Evolutionary conservation across 345 rosid genomes (phyloP).

Genomic region (Eucalyptus curtisii): DNA sequence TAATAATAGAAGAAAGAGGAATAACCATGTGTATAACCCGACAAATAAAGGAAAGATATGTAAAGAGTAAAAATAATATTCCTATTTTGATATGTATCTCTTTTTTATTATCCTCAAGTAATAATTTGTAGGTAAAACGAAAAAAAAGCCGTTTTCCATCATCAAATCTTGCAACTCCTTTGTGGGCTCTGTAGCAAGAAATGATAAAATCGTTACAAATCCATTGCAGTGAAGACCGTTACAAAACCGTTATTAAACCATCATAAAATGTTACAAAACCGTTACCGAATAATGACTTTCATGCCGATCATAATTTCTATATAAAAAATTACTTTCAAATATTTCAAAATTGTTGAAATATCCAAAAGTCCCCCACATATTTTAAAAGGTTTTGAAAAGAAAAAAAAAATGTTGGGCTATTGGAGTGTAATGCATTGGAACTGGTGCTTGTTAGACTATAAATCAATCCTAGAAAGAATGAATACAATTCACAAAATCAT

Average conservation of each 20-base stretch:
- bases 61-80: background rate
- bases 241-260: background rate
- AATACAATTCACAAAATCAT: background rate
- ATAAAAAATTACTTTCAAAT: too few relatives aligned
- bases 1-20: background rate
- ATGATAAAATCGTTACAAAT: background rate
- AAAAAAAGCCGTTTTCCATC: too few relatives aligned
- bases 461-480: rapidly evolving
- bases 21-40: too few relatives aligned
- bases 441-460: background rate
- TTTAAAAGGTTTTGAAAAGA: background rate
- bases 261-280: too few relatives aligned
- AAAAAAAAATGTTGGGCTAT: too few relatives aligned
- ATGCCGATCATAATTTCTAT: too few relatives aligned
- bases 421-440: rapidly evolving
- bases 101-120: background rate
- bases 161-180: background rate
- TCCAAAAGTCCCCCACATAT: too few relatives aligned
- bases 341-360: background rate
- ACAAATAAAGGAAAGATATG: too few relatives aligned
- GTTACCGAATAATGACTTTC: too few relatives aligned
- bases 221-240: rapidly evolving
- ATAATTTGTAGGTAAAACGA: background rate
- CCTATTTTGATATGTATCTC: background rate
- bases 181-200: too few relatives aligned